Evolutionary conservation across 805 yeast species (phyloP).

Genomic region (Barnettozyma californica): DNA sequence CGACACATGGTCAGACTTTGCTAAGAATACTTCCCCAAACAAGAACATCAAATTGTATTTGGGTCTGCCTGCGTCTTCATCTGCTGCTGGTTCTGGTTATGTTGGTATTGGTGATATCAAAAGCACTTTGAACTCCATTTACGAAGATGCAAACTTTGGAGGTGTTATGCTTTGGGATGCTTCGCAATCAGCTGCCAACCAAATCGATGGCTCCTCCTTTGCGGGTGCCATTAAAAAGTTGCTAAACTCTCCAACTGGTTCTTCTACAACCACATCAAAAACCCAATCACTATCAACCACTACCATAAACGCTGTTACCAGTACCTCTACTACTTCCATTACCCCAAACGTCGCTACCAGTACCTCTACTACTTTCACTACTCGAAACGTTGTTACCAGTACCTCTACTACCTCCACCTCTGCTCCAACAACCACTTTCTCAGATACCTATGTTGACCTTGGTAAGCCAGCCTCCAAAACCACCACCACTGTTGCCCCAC

Average conservation of each 20-base stretch:
- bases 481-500: slow-evolving; percentile 5
- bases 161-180: slow-evolving; percentile 95
- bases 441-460: not conserved
- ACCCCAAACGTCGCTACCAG: not conserved
- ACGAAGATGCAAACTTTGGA: slow-evolving; percentile 68
- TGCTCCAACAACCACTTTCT: slow-evolving; percentile 8
- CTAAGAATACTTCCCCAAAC: slow-evolving; percentile 56
- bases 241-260: slow-evolving; percentile 25
- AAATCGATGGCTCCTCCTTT: slow-evolving; percentile 39
- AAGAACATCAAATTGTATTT: slow-evolving; percentile 60
- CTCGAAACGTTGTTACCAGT: not conserved
- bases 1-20: slow-evolving; percentile 70
- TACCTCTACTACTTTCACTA: not conserved
- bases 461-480: slow-evolving; percentile 10
- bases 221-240: slow-evolving; percentile 39
- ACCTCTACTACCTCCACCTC: slow-evolving; percentile 5
- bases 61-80: slow-evolving; percentile 66
- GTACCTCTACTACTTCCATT: not conserved
- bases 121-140: slow-evolving; percentile 62
- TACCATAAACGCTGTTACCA: not conserved
- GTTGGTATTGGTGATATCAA: slow-evolving; percentile 35
- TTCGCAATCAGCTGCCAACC: slow-evolving; percentile 55
- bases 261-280: slow-evolving; percentile 6
- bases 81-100: slow-evolving; percentile 61
- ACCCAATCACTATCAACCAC: slow-evolving; percentile 15